Percentiles rank a stretch among this genome's conserved stretches.
phyloP scores from a whole-genome alignment of 495 filamentous ascomycete species.

The Xylaria sp. region DNA sequence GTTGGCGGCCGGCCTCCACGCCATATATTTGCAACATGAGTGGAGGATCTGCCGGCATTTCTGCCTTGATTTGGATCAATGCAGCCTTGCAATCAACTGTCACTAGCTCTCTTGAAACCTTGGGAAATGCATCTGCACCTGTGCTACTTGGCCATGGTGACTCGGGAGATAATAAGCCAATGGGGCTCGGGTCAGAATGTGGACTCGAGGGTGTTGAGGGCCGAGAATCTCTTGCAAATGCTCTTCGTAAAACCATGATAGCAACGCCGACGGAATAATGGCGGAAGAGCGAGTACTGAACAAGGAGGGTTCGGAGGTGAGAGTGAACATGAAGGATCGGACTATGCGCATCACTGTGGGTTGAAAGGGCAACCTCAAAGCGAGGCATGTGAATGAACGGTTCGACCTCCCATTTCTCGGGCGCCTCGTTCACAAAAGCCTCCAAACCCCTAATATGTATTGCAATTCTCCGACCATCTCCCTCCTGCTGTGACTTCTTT shows the following conservation, averaged over 20 bases:
- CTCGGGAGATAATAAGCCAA: constrained; percentile 41
- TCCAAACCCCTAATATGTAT: constrained; percentile 84
- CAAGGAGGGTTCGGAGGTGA: constrained; percentile 73
- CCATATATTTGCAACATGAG: constrained; percentile 89
- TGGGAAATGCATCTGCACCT: constrained; percentile 43
- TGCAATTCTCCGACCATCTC: constrained; percentile 84
- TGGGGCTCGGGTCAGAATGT: constrained; percentile 41
- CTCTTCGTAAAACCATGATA: constrained; percentile 72
- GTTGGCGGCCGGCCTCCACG: constrained; percentile 80
- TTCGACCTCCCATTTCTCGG: constrained; percentile 83
- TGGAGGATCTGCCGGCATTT: constrained; percentile 83
- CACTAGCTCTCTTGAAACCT: constrained; percentile 65
- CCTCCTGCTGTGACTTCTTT: constrained; percentile 62
- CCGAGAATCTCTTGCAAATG: constrained; percentile 62
- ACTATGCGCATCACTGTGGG: constrained; percentile 82
- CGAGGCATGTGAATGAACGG: constrained; percentile 85
- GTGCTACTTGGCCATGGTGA: constrained; percentile 40
- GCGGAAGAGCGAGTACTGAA: constrained; percentile 92
- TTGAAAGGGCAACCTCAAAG: constrained; percentile 85
- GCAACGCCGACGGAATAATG: constrained; percentile 92
- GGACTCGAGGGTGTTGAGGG: constrained; percentile 37
- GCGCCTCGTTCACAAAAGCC: constrained; percentile 85
- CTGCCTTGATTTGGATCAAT: constrained; percentile 86
- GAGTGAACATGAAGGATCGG: constrained; percentile 88
- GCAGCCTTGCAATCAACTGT: constrained; percentile 79